Percentiles rank a stretch among this genome's conserved stretches.
Evolutionary conservation across 2,329 filamentous ascomycete genomes (phyloP).

Genomic region (Claviceps humidiphila): DNA sequence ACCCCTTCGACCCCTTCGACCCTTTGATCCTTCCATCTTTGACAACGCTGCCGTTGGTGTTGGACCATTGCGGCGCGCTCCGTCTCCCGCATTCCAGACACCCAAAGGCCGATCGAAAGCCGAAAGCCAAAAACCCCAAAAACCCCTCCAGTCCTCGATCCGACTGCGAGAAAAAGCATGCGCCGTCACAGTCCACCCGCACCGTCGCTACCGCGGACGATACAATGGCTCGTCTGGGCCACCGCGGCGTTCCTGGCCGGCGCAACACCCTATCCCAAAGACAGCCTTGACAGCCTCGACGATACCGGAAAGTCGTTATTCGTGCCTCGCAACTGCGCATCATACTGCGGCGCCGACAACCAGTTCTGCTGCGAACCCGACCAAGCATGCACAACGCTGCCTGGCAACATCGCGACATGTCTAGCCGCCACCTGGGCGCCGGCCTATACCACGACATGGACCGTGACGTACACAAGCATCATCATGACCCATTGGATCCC

Average conservation of each 20-base stretch:
- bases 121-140: no score
- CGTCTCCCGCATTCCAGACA: slow-evolving; percentile 5
- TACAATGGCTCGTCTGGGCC: slow-evolving; percentile 20
- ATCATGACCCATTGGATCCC: slow-evolving; percentile 36
- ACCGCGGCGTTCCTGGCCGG: slow-evolving; percentile 20
- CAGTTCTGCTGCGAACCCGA: slow-evolving; percentile 40
- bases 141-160: no score
- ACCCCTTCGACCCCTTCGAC: no score
- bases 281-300: slow-evolving; percentile 33
- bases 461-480: slow-evolving; percentile 47
- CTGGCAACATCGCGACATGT: slow-evolving; percentile 37
- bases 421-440: slow-evolving; percentile 19
- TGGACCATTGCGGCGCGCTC: background rate
- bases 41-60: background rate
- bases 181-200: slow-evolving; percentile 1
- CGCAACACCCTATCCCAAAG: slow-evolving; percentile 35
- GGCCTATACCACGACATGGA: slow-evolving; percentile 45
- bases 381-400: slow-evolving; percentile 37
- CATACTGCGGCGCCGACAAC: slow-evolving; percentile 41
- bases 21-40: background rate
- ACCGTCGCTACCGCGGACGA: slow-evolving; percentile 4
- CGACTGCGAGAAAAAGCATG: background rate
- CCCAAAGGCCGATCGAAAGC: background rate
- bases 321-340: slow-evolving; percentile 32
- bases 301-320: slow-evolving; percentile 23